Percentiles rank a stretch among this genome's conserved stretches.
phyloP scores from a whole-genome alignment of 805 yeast species.

The Candida silvatica region DNA sequence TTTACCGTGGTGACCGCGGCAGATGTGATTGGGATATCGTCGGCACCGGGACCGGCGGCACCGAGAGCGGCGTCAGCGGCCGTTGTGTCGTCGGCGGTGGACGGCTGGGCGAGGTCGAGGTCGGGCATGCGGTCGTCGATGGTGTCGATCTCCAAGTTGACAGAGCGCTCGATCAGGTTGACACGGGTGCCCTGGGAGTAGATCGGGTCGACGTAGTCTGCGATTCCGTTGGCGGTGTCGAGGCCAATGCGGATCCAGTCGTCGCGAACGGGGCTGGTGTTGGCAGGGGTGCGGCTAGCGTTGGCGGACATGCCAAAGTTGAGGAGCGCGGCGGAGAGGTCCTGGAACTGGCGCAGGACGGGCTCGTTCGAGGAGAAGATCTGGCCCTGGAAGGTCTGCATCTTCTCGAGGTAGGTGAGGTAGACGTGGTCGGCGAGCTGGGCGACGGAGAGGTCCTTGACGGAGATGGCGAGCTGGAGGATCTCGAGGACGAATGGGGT shows the following conservation, averaged over 20 bases:
- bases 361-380: slow-evolving; percentile 37
- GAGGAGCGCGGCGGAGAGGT: slow-evolving; percentile 17
- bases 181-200: slow-evolving; percentile 9
- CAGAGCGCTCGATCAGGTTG: slow-evolving; percentile 20
- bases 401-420: slow-evolving; percentile 19
- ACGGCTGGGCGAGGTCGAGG: slow-evolving; percentile 11
- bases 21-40: not conserved
- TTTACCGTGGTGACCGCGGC: not conserved
- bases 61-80: not conserved
- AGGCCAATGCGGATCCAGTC: slow-evolving; percentile 41
- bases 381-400: slow-evolving; percentile 18
- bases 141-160: slow-evolving; percentile 31
- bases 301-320: slow-evolving; percentile 13
- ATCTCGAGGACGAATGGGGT: slow-evolving; percentile 62
- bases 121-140: slow-evolving; percentile 16
- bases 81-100: slow-evolving; percentile 4
- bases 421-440: slow-evolving; percentile 32
- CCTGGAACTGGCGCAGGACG: slow-evolving; percentile 31
- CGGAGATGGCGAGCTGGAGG: slow-evolving; percentile 38
- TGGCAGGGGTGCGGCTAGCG: not conserved
- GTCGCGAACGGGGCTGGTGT: slow-evolving; percentile 1
- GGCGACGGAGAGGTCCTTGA: slow-evolving; percentile 54
- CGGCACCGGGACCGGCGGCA: not conserved
- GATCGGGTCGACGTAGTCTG: slow-evolving; percentile 18
- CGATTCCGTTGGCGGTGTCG: slow-evolving; percentile 30